Conservation (phyloP, 495 filamentous ascomycete species). For the Chaetomium cochliodes region DNA sequence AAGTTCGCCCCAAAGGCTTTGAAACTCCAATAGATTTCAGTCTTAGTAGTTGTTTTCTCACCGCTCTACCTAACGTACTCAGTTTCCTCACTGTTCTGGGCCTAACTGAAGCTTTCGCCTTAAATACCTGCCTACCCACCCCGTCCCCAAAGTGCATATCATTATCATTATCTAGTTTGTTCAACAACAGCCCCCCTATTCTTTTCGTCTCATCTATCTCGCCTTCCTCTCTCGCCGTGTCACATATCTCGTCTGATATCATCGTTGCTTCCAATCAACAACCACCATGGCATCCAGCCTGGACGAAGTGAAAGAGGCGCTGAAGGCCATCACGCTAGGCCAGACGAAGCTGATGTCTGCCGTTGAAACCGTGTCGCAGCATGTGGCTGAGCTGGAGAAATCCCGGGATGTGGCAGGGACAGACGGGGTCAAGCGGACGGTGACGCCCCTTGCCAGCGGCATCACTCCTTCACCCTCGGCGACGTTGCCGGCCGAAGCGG, state of each 20-base stretch:
- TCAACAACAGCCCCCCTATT: background rate
- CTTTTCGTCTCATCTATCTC: conserved; percentile 1
- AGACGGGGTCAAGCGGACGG: conserved; percentile 15
- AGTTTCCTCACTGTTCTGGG: too few species aligned
- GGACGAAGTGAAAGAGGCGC: conserved; percentile 51
- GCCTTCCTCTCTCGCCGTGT: background rate
- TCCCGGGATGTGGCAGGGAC: background rate
- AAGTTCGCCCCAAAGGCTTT: background rate
- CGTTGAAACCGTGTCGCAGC: conserved; percentile 64
- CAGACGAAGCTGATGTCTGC: conserved; percentile 59
- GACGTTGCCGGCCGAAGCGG: conserved; percentile 36
- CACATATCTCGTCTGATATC: background rate
- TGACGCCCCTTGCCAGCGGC: conserved; percentile 30
- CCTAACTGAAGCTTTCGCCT: too few species aligned
- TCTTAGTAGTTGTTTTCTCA: background rate
- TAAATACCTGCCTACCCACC: too few species aligned
- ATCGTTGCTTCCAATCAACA: background rate
- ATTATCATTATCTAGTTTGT: background rate
- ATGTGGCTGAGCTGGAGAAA: conserved; percentile 38
- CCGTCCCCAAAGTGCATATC: background rate
- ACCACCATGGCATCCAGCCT: conserved; percentile 34
- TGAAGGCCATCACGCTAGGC: conserved; percentile 55
- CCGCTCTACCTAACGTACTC: background rate
- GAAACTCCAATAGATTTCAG: background rate
- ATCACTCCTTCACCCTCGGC: conserved; percentile 28